Conservation (phyloP, 345 rosid genomes). For the Microthlaspi erraticum region DNA sequence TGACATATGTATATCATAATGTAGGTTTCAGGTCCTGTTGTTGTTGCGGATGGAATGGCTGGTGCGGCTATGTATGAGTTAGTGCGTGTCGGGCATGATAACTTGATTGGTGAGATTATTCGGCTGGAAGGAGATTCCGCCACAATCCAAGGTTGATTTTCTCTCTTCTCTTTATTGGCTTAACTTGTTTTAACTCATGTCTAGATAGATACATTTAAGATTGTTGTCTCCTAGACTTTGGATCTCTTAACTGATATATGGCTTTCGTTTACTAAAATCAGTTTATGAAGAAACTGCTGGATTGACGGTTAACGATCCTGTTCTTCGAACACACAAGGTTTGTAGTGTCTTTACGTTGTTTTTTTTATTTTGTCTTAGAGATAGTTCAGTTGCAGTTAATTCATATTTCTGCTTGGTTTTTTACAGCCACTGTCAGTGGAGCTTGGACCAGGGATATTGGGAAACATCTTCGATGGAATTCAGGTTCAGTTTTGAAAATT, state of each 20-base stretch:
- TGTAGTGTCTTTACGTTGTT: not conserved
- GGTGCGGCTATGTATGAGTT: conserved; percentile 13
- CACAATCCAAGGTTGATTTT: conserved; percentile 84
- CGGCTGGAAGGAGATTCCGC: conserved; percentile 76
- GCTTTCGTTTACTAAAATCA: conserved; percentile 37
- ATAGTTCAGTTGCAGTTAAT: conserved; percentile 14
- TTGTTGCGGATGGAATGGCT: conserved; percentile 8
- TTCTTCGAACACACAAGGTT: conserved; percentile 88
- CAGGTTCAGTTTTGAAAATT: conserved; percentile 59
- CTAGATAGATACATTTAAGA: too few relatives aligned
- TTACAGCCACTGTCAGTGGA: conserved; percentile 93
- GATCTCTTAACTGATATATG: not conserved
- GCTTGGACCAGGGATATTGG: conserved; percentile 96
- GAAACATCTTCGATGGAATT: conserved; percentile 95
- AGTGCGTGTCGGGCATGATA: conserved; percentile 12
- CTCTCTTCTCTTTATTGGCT: not conserved
- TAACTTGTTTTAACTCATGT: not conserved
- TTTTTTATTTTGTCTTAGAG: not conserved
- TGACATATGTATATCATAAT: not conserved
- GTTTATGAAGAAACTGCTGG: conserved; percentile 98
- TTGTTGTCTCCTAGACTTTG: not conserved
- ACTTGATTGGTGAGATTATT: not conserved
- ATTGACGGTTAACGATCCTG: conserved; percentile 88
- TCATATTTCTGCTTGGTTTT: conserved; percentile 31
- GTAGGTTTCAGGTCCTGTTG: conserved; percentile 10